Percentiles rank a stretch among this genome's conserved stretches.
phyloP scores from a whole-genome alignment of 2,329 filamentous ascomycete species.

The Phaeophleospora eucalypticola region DNA sequence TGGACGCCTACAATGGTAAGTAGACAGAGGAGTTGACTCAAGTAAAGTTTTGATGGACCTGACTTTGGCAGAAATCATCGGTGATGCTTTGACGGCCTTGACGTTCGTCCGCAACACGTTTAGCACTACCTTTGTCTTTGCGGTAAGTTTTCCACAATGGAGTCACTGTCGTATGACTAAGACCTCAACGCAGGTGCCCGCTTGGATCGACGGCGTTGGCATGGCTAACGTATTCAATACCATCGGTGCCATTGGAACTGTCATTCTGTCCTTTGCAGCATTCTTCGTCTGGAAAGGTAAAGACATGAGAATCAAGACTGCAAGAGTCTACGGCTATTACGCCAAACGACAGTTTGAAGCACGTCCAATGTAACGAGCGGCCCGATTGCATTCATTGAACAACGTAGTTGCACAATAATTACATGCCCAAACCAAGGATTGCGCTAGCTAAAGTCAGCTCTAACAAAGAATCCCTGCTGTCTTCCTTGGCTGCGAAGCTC shows the following conservation, averaged over 20 bases:
- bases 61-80: conserved; percentile 38
- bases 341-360: conserved; percentile 33
- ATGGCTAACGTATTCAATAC: conserved; percentile 41
- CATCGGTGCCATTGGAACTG: conserved; percentile 35
- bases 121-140: conserved; percentile 29
- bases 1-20: conserved; percentile 34
- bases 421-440: too few species aligned
- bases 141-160: background rate
- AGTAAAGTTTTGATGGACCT: conserved; percentile 13
- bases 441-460: too few species aligned
- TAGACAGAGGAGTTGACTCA: too few species aligned
- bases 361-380: conserved; percentile 23
- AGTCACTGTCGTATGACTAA: background rate
- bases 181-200: conserved; percentile 26
- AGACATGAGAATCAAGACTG: conserved; percentile 29
- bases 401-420: too few species aligned
- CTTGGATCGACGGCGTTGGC: conserved; percentile 40
- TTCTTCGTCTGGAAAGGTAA: conserved; percentile 37
- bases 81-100: conserved; percentile 44
- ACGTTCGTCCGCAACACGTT: conserved; percentile 45
- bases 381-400: too few species aligned
- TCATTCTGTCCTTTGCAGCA: conserved; percentile 28
- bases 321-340: conserved; percentile 35
- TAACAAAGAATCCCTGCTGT: too few species aligned
- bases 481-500: too few species aligned